phyloP scores from a whole-genome alignment of 805 yeast species.

The Saturnispora saitoi region DNA sequence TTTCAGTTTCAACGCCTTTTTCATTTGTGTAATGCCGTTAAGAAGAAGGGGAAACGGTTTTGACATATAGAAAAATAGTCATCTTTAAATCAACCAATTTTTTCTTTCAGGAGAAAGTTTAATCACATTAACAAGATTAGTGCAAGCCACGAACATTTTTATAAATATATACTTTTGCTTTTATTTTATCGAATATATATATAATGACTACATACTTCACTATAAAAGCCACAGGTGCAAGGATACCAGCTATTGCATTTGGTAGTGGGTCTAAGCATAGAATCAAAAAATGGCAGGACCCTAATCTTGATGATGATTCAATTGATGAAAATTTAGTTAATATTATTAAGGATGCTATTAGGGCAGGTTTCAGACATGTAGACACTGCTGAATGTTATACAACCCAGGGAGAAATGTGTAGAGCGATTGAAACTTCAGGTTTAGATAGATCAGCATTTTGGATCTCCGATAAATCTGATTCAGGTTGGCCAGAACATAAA shows the following conservation, averaged over 20 bases:
- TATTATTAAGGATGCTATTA: slow-evolving; percentile 38
- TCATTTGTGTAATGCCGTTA: neutral
- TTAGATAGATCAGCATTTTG: slow-evolving; percentile 40
- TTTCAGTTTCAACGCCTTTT: neutral
- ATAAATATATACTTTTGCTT: no score
- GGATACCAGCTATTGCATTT: slow-evolving; percentile 36
- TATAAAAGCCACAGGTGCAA: slow-evolving; percentile 22
- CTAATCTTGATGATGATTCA: slow-evolving; percentile 14
- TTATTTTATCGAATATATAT: neutral
- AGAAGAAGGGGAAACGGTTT: no score
- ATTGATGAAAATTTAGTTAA: slow-evolving; percentile 35
- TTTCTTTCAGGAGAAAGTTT: no score
- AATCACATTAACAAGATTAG: no score
- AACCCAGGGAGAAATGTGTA: slow-evolving; percentile 52
- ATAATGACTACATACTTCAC: slow-evolving; percentile 19
- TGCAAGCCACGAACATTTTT: no score
- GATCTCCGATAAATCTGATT: slow-evolving; percentile 53
- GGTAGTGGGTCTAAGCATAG: slow-evolving; percentile 59
- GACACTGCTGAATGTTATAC: slow-evolving; percentile 66
- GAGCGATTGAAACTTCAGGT: slow-evolving; percentile 38
- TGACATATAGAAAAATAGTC: no score
- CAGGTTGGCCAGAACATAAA: slow-evolving; percentile 28
- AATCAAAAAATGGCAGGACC: slow-evolving; percentile 27
- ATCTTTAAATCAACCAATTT: no score
- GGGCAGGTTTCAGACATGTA: slow-evolving; percentile 47